Evolutionary conservation across 2,329 filamentous ascomycete genomes (phyloP).

Genomic region (Colletotrichum orchidophilum): DNA sequence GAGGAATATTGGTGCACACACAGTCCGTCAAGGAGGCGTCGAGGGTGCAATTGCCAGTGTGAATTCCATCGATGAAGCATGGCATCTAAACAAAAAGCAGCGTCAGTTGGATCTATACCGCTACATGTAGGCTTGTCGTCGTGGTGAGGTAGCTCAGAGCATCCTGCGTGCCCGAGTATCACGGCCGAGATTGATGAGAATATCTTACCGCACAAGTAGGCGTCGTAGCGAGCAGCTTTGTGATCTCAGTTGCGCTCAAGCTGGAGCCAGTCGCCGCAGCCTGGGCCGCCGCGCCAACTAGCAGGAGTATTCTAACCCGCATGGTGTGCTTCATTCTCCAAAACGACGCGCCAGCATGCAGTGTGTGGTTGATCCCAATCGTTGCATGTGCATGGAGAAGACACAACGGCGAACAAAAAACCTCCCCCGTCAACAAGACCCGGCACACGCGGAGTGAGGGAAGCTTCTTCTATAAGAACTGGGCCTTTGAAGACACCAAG

Average conservation of each 20-base stretch:
- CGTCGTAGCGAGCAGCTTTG: background rate
- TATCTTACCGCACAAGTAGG: constrained; percentile 24
- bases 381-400: background rate
- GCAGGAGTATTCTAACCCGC: background rate
- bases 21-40: constrained; percentile 11
- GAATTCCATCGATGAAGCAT: constrained; percentile 21
- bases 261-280: background rate
- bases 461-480: background rate
- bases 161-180: no score
- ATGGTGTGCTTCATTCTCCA: background rate
- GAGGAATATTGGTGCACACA: constrained; percentile 20
- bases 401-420: background rate
- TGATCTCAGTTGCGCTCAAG: background rate
- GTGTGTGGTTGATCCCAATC: background rate
- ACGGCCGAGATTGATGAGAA: background rate
- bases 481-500: background rate
- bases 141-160: no score
- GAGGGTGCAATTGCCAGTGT: constrained; percentile 14
- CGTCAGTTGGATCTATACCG: no score
- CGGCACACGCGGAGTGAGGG: background rate
- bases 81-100: background rate
- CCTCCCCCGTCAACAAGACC: background rate
- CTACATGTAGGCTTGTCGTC: no score
- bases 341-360: background rate
- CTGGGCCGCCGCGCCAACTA: background rate